A percentile compares a stretch with the other conserved stretches of the same genome.
Evolutionary conservation across 306 rosid species (phyloP).

Genomic region (Coriaria nepalensis): DNA sequence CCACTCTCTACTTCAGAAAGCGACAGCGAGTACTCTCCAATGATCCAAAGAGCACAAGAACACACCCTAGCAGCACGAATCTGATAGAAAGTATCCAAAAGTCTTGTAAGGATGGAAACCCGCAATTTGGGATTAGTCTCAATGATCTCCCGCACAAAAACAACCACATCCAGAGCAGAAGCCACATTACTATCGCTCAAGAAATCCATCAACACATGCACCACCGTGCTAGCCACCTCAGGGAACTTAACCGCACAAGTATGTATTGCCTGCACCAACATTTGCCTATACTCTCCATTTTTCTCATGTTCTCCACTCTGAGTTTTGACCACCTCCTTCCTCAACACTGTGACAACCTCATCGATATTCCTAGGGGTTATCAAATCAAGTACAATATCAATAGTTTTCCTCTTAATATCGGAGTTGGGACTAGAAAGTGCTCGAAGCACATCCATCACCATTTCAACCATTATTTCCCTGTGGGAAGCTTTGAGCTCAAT

Average conservation of each 20-base stretch:
- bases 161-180: slow-evolving; percentile 86
- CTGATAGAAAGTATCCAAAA: slow-evolving; percentile 88
- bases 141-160: slow-evolving; percentile 87
- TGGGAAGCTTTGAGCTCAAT: slow-evolving; percentile 61
- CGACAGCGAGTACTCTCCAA: slow-evolving; percentile 82
- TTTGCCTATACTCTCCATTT: slow-evolving; percentile 91
- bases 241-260: slow-evolving; percentile 96
- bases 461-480: slow-evolving; percentile 81
- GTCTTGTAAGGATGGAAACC: slow-evolving; percentile 71
- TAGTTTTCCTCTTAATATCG: slow-evolving; percentile 81
- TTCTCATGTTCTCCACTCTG: slow-evolving; percentile 94
- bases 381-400: slow-evolving; percentile 79
- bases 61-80: slow-evolving; percentile 90
- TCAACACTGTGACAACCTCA: slow-evolving; percentile 85
- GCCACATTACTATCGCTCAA: slow-evolving; percentile 83
- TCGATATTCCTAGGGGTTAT: slow-evolving; percentile 71
- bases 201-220: slow-evolving; percentile 95
- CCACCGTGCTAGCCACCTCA: slow-evolving; percentile 91
- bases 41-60: slow-evolving; percentile 90
- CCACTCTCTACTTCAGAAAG: slow-evolving; percentile 91
- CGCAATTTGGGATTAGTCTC: slow-evolving; percentile 90
- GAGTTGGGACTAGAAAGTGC: slow-evolving; percentile 72
- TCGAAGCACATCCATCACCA: slow-evolving; percentile 91
- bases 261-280: slow-evolving; percentile 90
- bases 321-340: slow-evolving; percentile 90